Evolutionary conservation across 75 land plant species (phyloP).

Genomic region (Cunninghamia lanceolata): DNA sequence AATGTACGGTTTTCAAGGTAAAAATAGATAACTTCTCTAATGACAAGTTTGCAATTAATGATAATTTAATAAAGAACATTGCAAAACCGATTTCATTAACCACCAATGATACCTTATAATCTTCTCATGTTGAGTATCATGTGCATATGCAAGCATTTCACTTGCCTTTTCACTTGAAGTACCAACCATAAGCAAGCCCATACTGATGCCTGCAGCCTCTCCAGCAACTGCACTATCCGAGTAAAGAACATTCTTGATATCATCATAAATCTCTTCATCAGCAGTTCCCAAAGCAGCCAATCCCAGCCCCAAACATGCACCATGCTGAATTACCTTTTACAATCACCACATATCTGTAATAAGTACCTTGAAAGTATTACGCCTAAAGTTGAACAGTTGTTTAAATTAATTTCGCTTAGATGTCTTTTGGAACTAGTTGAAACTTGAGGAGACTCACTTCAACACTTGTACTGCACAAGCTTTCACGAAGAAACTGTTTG

Average conservation of each 20-base stretch:
- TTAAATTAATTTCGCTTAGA: background rate
- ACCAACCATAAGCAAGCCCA: constrained; percentile 98
- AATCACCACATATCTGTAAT: constrained; percentile 9
- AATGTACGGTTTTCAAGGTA: background rate
- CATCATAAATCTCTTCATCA: constrained; percentile 95
- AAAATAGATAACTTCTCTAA: background rate
- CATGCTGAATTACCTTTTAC: constrained; percentile 93
- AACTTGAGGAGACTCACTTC: constrained; percentile 44
- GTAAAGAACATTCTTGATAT: constrained; percentile 82
- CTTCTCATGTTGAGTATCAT: constrained; percentile 98
- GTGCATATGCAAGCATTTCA: constrained; percentile 98
- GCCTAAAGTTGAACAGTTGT: background rate
- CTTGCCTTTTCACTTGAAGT: constrained; percentile 91
- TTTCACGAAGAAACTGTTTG: constrained; percentile 92
- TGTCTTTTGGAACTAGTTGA: background rate
- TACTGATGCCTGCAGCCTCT: constrained; percentile 94
- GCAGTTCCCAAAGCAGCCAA: constrained; percentile 97
- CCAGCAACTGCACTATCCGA: constrained; percentile 97
- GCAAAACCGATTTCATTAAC: background rate
- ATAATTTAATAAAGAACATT: background rate
- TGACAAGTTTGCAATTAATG: background rate
- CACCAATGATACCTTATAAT: constrained; percentile 60
- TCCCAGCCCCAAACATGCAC: constrained; percentile 95
- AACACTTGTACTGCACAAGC: constrained; percentile 76
- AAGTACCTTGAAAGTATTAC: background rate